Evolutionary conservation across 768 basidiomycete genomes (phyloP), one percentile per base, ranked within the genome.

Genomic region (Rubroboletus satanas): DNA sequence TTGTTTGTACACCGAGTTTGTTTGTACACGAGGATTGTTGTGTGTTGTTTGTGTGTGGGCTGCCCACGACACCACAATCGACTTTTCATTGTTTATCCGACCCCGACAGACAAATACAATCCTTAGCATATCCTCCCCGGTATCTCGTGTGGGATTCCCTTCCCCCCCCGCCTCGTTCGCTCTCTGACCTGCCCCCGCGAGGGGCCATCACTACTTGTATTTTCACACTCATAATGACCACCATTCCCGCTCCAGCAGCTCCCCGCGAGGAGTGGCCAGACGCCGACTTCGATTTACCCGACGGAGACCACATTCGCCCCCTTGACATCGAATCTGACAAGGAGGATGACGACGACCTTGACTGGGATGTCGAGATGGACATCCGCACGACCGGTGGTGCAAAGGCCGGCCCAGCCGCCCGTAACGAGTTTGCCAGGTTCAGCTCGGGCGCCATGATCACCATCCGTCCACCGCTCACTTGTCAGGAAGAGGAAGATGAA

Each of bases 201-300:
- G 58, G 61, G 57, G 61, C 53, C 60, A 54, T 58, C 44, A 49
- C 49, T 64, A 68, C 55, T 56, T 52, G 51, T 54, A 61, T 53
- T 5, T 56, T 60, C 14, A 11, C 28, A 14, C 44, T 61, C 61
- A 49, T 66, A 64, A 89, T 89, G 87, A 69, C 77, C 52, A 73
- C 85, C 48, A 75, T 84, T 38, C 82, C 81, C 36, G 81, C 85
- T 6, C 85, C 84, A 12, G 73, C 80, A 44, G 74, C 79, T 58
- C 71, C 75, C 52, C 80, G 81, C 58, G 90, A 93, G 72, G 88
- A 91, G 75, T 93, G 90, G 90, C 79, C 82, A 42, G 90, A 93
- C 71, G 87, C 87, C 57, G 90, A 93, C 73, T 92, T 93, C 67
- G 90, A 91, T 68, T 75, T 93, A 21, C 85, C 87, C 51, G 90